Base-by-base conservation (phyloP, 257 asterid genomes). In the Eustoma russellianum region DNA sequence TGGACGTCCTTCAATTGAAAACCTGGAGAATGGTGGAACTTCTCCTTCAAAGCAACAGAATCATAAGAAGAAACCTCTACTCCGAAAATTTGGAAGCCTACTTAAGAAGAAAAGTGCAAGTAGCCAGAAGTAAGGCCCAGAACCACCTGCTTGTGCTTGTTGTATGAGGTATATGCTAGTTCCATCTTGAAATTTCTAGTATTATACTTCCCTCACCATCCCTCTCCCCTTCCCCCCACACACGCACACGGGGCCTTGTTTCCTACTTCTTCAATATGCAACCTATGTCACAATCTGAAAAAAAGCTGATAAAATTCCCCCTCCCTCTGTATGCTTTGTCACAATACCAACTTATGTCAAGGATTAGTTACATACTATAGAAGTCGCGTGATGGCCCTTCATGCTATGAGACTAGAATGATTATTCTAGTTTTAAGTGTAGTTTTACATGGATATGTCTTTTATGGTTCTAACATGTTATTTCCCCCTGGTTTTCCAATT, bases 61-160 rank as follows among this genome's bases (percentile, higher is more conserved):
- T 55, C 83, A 70, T 73, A 88, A 85, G 79, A 88, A 88, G 88
- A 92, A 81, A 59, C 83, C 95, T 15, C 72, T 92, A 76, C 75
- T 92, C 68, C 73, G 72, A 13, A 92, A 92, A 69, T 85, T 92
- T 59, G 99, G 99, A 63, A 83, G 61, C 73, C 72, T 92, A 49
- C 80, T 92, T 59, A 88, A 83, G 95, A 92, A 92, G 88, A 92
- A 85, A 72, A 53, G 81, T 61, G 48, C 71, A 15, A 65, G 67
- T 64, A 81, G 24, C 70, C 86, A 65, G 63, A 90, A 86, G 80
- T 79, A 75, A 72, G 14, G 33, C 61, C 9, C 43, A 5, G 43
- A 38, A 38, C 43, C 12, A 13, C 65, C 52, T 28, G n/a, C n/a
- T n/a, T n/a, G n/a, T n/a, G n/a, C n/a, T n/a, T n/a, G n/a, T n/a